Evolutionary conservation across 2,329 filamentous ascomycete species (phyloP), one percentile per base, ranked within the genome.

Genomic region (Cyphellophora europaea): DNA sequence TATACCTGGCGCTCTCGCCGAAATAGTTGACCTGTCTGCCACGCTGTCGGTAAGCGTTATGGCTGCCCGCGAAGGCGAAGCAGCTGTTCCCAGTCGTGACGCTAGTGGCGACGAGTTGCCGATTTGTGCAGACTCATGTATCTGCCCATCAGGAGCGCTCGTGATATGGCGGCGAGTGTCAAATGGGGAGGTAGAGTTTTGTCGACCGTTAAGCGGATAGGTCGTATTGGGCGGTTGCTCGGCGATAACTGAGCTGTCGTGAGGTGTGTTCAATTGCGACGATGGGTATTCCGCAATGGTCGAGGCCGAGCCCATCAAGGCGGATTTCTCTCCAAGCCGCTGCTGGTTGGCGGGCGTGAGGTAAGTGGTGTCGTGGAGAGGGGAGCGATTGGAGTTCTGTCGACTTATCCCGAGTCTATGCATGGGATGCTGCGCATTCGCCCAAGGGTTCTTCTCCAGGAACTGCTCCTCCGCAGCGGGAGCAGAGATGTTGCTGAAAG

Each of bases 381-480:
- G 53, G 4, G 55, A 51, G 19, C 54, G 47, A 36, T 59, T 60
- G 15, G 55, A 55, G 6, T 53, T 41, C 34, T 58, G 49, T 32
- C 48, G 52, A 33, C 40, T 49, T 14, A 21, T 33, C 4, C 17
- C 32, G 4, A 49, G 55, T 43, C 74, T 71, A 53, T 85, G 79
- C 6, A 77, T 72, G 5, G 81, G 78, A 53, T 86, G 80, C 47
- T 89, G 84, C 12, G 87, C 85, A 16, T 16, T 93, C 21, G 87
- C 86, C 88, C 88, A 95, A 1, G 87, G 82, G 4, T 84, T 93
- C 48, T 89, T 80, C 52, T 93, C 84, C 36, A 93, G 71, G 49
- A 91, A 93, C 44, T 89, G 82, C 56, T 93, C 85, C 56, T 93
- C 85, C 16, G 30, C 16, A 19, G 11, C 30, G 10, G 14, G 11